Evolutionary conservation across 495 filamentous ascomycete genomes (phyloP).

Genomic region (Lophiotrema nucula): DNA sequence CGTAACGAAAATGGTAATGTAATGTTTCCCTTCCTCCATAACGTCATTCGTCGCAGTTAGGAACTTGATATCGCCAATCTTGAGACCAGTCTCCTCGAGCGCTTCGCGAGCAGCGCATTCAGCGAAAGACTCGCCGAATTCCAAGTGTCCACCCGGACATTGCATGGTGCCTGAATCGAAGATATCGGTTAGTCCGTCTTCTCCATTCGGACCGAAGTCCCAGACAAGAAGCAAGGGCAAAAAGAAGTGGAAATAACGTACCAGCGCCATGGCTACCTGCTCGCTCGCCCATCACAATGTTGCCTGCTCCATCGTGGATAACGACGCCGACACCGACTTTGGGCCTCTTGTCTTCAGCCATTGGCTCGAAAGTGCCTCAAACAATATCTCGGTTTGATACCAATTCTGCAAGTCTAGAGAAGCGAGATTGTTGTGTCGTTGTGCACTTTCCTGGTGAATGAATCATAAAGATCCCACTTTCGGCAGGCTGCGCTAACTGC

Average conservation of each 20-base stretch:
- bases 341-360: conserved; percentile 7
- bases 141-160: conserved; percentile 68
- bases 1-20: conserved; percentile 63
- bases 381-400: neutral
- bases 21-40: conserved; percentile 59
- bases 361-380: neutral
- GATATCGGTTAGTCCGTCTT: neutral
- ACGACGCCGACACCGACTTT: conserved; percentile 40
- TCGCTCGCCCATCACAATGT: conserved; percentile 35
- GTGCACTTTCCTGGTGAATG: too few relatives aligned
- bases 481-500: too few relatives aligned
- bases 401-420: too few relatives aligned
- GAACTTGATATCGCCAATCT: conserved; percentile 48
- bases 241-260: conserved; percentile 8
- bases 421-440: too few relatives aligned
- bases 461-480: too few relatives aligned
- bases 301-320: conserved; percentile 11
- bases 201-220: neutral
- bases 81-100: conserved; percentile 65
- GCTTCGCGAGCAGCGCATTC: conserved; percentile 62
- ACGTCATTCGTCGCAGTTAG: conserved; percentile 60
- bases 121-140: conserved; percentile 59
- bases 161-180: conserved; percentile 57
- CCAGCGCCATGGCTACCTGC: conserved; percentile 39
- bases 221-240: neutral